Base-by-base conservation (phyloP, 1,284 basidiomycete genomes). In the Hymenochaete sp. region DNA sequence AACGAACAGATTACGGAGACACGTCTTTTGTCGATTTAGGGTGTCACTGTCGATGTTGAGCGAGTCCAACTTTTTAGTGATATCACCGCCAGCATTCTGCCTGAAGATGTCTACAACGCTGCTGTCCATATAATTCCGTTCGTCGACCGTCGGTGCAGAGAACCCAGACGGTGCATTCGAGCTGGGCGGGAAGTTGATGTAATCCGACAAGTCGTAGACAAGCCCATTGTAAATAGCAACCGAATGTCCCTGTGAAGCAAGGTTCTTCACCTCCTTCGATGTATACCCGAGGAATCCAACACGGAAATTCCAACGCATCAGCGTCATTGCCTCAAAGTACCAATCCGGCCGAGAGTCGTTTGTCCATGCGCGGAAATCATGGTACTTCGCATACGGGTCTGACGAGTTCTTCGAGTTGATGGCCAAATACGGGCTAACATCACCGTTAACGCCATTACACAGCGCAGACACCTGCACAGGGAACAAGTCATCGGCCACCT, bases 391-490 rank as follows among this genome's bases (percentile, higher is more conserved):
- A 57, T 91, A 89, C 5, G 66, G 57, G 57, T 93, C 85, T 18
- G 88, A 84, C 42, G 73, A 75, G 69, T 98, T 99, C 52, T 70
- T 73, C 7, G 84, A 77, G 57, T 82, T 78, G 38, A 97, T 70
- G 4, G 77, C 75, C 13, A 98, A 80, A 65, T 83, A 97, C 0
- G 91, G 91, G 57, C 78, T 90, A 56, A 98, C 78, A 2, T 68
- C 70, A 32, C 92, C 92, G 14, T 70, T 71, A 27, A 88, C 71
- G 42, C 95, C 93, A 51, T 90, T 87, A 65, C 96, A 98, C 3
- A 98, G 72, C 1, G 95, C 92, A 59, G 81, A 88, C 60, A 98
- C 93, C 71, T 98, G 95, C 14, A 98, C 87, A 9, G 95, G 96
- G 76, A 98, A 98, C 42, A 98, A 68, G 48, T 74, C 64, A 39